These are phyloP conservation scores for Lathyrus aphaca DNA, from an alignment of 306 rosid genomes.

Conservation along the genomic window DNA sequence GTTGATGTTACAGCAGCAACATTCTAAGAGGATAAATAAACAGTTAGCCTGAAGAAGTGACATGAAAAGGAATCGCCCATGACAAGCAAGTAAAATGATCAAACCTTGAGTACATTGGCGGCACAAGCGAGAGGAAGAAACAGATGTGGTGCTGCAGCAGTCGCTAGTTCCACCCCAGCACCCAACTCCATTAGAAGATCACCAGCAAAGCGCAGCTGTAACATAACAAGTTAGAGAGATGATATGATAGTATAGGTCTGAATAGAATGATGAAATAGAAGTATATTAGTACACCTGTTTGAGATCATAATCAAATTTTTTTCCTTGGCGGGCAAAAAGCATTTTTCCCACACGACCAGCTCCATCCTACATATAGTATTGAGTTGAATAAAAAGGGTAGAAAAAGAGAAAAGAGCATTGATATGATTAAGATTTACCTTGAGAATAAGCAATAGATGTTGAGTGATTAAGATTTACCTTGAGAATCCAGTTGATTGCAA, in stretches of 20 bases:
- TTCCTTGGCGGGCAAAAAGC: conserved; percentile 96
- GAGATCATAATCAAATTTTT: conserved; percentile 93
- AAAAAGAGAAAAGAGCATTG: neutral
- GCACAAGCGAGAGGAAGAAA: conserved; percentile 99
- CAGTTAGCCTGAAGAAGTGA: conserved; percentile 36
- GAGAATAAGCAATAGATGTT: no score
- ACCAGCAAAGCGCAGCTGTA: conserved; percentile 86
- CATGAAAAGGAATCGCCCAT: neutral
- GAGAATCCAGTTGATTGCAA: conserved; percentile 97
- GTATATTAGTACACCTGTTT: conserved; percentile 63
- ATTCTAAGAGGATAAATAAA: conserved; percentile 59
- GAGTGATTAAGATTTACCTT: conserved; percentile 60
- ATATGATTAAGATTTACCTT: no score
- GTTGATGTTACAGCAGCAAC: conserved; percentile 99
- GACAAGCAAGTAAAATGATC: neutral
- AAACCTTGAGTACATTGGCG: conserved; percentile 92
- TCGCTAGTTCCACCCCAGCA: conserved; percentile 92
- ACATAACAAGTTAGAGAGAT: conserved; percentile 37
- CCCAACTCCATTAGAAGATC: conserved; percentile 99
- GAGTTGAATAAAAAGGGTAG: conserved; percentile 10
- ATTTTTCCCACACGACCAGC: conserved; percentile 99
- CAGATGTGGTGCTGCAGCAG: conserved; percentile 87
- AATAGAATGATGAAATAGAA: conserved; percentile 15
- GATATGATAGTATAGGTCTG: conserved; percentile 21
- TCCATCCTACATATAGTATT: conserved; percentile 66